Evolutionary conservation across 306 rosid genomes (phyloP), one percentile per base, ranked within the genome.

Genomic region (Clitoria ternatea): DNA sequence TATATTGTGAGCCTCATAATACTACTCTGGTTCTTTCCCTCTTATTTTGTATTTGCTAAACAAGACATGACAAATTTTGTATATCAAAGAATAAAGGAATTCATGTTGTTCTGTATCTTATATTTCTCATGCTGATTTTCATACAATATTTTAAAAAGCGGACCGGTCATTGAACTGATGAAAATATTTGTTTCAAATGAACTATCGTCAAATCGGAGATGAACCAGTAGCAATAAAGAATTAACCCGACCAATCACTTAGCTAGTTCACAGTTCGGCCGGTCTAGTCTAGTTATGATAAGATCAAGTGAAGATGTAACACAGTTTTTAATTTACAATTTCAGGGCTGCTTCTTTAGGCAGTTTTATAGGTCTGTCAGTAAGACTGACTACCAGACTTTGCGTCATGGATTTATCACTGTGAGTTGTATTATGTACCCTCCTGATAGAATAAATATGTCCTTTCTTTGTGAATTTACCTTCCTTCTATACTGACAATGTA

Each of bases 261-360:
- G n/a, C n/a, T n/a, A n/a, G n/a, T n/a, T n/a, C n/a, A n/a, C n/a
- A n/a, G n/a, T n/a, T n/a, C n/a, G n/a, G n/a, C n/a, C n/a, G n/a
- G n/a, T n/a, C n/a, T n/a, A n/a, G n/a, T n/a, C n/a, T n/a, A n/a
- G n/a, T n/a, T n/a, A n/a, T n/a, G n/a, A n/a, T n/a, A n/a, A n/a
- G n/a, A n/a, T n/a, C n/a, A 50, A 24, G 45, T 19, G 39, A 75
- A 14, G 32, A 3, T 50, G 23, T 26, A 26, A 14, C 6, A n/a
- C 12, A 43, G 13, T 2, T 50, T 60, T 17, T 57, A 19, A 11
- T 42, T 67, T 39, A 66, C 48, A 61, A 62, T 76, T 80, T 71
- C 82, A 94, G 98, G 90, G 94, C 22, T 90, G 98, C 80, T 94
- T 90, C 84, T 84, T 89, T 14, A 83, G 92, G 29, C 98, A 94